Evolutionary conservation across 2,329 filamentous ascomycete species (phyloP).

Genomic region (Colletotrichum liriopes): DNA sequence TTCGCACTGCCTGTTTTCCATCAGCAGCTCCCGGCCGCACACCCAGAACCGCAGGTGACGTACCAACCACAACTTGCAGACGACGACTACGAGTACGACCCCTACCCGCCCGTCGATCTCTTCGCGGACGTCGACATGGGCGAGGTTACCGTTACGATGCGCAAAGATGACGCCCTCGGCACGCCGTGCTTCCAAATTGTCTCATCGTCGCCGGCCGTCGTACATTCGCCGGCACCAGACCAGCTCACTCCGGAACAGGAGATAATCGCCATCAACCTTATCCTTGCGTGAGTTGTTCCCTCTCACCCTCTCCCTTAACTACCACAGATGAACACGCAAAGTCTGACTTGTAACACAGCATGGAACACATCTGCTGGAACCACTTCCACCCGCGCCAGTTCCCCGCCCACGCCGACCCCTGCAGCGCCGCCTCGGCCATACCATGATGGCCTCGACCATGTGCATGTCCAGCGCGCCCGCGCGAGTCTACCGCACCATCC

Average conservation of each 20-base stretch:
- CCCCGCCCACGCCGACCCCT: conserved; percentile 51
- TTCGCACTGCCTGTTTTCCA: conserved; percentile 9
- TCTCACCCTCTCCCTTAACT: neutral
- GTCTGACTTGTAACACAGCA: conserved; percentile 50
- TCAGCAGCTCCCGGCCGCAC: conserved; percentile 22
- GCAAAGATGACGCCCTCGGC: conserved; percentile 58
- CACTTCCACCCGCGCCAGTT: conserved; percentile 62
- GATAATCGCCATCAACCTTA: conserved; percentile 67
- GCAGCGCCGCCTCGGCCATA: conserved; percentile 55
- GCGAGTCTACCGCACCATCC: conserved; percentile 48
- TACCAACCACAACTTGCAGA: conserved; percentile 8
- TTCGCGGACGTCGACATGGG: conserved; percentile 55
- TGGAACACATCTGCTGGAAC: conserved; percentile 69
- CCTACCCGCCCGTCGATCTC: conserved; percentile 46
- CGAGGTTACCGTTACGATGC: conserved; percentile 59
- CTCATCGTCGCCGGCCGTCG: conserved; percentile 46
- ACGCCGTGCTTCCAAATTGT: conserved; percentile 62
- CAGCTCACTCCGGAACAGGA: conserved; percentile 58
- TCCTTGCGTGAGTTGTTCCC: conserved; percentile 61
- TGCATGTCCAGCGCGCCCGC: conserved; percentile 58
- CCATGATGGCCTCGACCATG: conserved; percentile 61
- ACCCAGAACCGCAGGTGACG: conserved; percentile 28
- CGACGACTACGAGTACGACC: conserved; percentile 28
- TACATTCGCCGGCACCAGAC: conserved; percentile 40
- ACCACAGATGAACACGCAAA: neutral